Evolutionary conservation across 305 asterid genomes (phyloP), one percentile per base, ranked within the genome.

Genomic region (Ilex paraguariensis): DNA sequence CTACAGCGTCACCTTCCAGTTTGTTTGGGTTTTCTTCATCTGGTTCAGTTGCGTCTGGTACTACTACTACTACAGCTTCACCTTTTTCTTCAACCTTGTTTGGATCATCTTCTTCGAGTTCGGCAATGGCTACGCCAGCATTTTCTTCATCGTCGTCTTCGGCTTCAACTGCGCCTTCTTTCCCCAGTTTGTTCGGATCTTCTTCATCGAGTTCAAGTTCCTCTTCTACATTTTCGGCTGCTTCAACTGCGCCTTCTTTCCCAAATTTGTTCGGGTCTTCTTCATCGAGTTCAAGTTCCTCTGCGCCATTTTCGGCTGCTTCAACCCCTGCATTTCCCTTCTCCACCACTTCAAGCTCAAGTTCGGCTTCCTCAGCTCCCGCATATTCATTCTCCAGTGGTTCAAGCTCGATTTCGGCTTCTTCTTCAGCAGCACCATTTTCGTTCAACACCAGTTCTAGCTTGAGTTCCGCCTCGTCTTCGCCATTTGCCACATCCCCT

Each of bases 361-460:
- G 61, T 31, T 50, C 69, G 31, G 67, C 65, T 21, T 15, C 77
- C 21, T 30, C 80, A 10, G 66, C 70, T 2, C 40, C 68, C 28
- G 66, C 55, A 10, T 62, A 68, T 56, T 62, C 78, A 6, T 64
- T 67, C 56, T 40, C 69, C 15, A 10, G 30, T n/a, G 42, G 59
- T 8, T 17, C 60, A 5, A 62, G 66, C 48, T 65, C 66, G 3
- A 52, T 57, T 31, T 49, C 70, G 33, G 55, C 72, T 52, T 52
- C 71, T 54, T 56, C 67, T 21, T 15, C 54, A 54, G 46, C 63
- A 16, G 14, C 17, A 6, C 71, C 17, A 8, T 3, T 36, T 36
- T 5, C 9, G 7, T 36, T 36, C 42, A 36, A 36, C 42, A 36
- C 6, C 42, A 36, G 9, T 8, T 4, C 42, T 8, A 36, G 7